Base-by-base conservation (phyloP, 2,329 filamentous ascomycete species). In the Lasiodiplodia theobromae region DNA sequence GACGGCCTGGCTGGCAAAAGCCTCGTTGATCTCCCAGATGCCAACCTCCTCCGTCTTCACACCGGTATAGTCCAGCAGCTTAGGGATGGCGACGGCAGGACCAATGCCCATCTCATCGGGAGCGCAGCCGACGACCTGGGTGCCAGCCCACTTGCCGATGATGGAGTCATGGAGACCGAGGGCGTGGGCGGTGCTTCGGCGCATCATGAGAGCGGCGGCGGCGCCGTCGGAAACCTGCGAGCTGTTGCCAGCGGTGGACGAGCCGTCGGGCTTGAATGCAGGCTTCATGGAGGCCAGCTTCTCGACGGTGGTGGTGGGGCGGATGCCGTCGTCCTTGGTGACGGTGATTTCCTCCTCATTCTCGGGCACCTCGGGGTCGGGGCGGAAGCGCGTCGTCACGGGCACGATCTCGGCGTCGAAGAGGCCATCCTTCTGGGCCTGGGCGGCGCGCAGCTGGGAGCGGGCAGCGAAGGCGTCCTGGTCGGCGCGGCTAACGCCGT, bases 91-190 rank as follows among this genome's bases (percentile, higher is more conserved):
- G 34, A 97, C 77, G 0, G 93, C 93, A 0, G 95, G 94, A 0
- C 95, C 94, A 69, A 97, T 85, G 49, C 95, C 94, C 95, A 98
- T 97, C 85, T 97, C 94, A 76, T 97, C 93, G 0, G 95, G 94
- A 64, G 85, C 85, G 77, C 93, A 96, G 14, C 95, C 94, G 0
- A 89, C 88, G 12, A 92, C 90, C 37, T 89, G 86, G 1, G 92
- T 91, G 0, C 87, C 90, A 0, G 94, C 92, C 84, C 94, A 97
- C 78, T 92, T 93, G 44, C 91, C 94, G 69, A 96, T 89, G 74
- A 97, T 92, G 34, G 83, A 84, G 6, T 83, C 60, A 1, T 23
- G n/a, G 0, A 97, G 84, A 0, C 93, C 93, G 0, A 97, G 86
- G 67, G 88, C 86, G 0, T 87, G 88, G 0, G 94, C 94, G 0